Conservation (phyloP, 768 basidiomycete genomes). For the Sistotremastrum suecicum region DNA sequence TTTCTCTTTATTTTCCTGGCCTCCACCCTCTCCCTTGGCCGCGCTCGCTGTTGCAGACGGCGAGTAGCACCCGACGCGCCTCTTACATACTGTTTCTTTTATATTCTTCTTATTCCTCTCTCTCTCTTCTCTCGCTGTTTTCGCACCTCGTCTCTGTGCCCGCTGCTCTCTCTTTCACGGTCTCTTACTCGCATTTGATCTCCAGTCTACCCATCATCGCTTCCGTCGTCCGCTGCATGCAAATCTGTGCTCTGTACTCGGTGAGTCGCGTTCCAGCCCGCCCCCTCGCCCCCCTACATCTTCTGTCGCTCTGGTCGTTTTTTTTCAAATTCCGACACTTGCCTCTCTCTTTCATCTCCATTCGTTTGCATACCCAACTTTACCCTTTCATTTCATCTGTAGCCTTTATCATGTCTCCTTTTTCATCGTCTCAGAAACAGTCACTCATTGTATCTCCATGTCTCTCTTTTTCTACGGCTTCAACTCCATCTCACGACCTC, state of each 20-base stretch:
- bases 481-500: conserved; percentile 10
- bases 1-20: conserved; percentile 7
- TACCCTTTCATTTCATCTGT: conserved; percentile 1
- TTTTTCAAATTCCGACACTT: conserved; percentile 5
- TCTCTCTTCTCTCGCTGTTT: conserved; percentile 4
- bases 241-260: conserved; percentile 10
- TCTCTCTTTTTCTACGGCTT: conserved; percentile 13
- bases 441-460: conserved; percentile 14
- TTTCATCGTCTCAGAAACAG: conserved; percentile 8
- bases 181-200: too few species aligned
- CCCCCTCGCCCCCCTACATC: not conserved
- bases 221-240: conserved; percentile 3
- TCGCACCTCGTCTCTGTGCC: conserved; percentile 7
- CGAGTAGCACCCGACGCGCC: not conserved
- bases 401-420: conserved; percentile 5
- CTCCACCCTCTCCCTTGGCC: conserved; percentile 4
- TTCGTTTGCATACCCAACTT: conserved; percentile 1
- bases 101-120: conserved; percentile 16
- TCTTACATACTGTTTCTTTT: conserved; percentile 23
- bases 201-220: conserved; percentile 9
- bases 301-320: conserved; percentile 2
- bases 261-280: conserved; percentile 18
- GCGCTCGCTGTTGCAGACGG: too few species aligned
- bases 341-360: conserved; percentile 3
- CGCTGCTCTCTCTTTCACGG: conserved; percentile 3